Evolutionary conservation across 257 asterid species (phyloP), one percentile per base, ranked within the genome.

Genomic region (Scutellaria minor): DNA sequence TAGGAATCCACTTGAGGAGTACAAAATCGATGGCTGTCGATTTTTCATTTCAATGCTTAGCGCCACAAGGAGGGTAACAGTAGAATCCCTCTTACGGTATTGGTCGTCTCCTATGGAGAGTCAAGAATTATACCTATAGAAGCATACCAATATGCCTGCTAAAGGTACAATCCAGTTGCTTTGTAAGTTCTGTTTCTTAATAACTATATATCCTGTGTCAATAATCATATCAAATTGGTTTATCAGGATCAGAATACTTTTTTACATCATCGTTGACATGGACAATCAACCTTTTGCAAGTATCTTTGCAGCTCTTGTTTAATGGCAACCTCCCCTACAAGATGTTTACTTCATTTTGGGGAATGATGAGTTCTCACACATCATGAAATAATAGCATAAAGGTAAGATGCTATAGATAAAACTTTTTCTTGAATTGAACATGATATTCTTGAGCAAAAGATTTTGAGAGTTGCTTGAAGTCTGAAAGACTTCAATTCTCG

Each of bases 1-100:
- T 63, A 85, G 98, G 77, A 88, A 95, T 83, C 99, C 99, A 60
- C 96, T 95, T 0, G 99, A 95, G 81, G 99, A 95, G 79, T 95
- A 92, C 83, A 95, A 95, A 80, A 95, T 95, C n/a, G 98, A 95
- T 66, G 99, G 99, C 64, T 92, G 99, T 85, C 86, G 96, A 42
- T 95, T 95, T 82, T 95, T 95, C 83, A 90, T 95, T 64, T 95
- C 99, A 15, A 95, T 95, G 99, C 92, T 95, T 54, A 87, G 93
- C 77, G 95, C 95, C 39, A 90, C 96, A 15, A 80, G 99, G 78
- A 90, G 99, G 80, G 83, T 95, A 56, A 90, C 96, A 15, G 93
- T 90, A 47, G 96, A 92, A 78, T 92, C 96, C n/a, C 89, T 95
- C 53, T 76, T 95, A 71, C 88, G 89, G 55, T 83, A 88, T 75